Evolutionary conservation across 1,139 yeast species (phyloP).

Genomic region (Suhomyces choctaworum): DNA sequence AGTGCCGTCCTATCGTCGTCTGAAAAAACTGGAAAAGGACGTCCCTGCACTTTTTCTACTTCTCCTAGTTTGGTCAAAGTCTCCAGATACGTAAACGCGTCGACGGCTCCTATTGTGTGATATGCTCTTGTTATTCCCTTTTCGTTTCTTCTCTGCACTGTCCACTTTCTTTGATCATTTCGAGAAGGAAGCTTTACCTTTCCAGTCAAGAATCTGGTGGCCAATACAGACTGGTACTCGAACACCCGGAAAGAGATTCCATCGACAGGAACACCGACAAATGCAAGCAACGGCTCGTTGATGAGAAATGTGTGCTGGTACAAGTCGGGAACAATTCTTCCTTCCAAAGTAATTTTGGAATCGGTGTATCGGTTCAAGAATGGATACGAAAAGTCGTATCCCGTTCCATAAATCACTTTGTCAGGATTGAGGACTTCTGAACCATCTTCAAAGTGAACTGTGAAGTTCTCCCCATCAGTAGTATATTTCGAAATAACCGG

Average conservation of each 20-base stretch:
- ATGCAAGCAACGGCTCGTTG: slow-evolving; percentile 37
- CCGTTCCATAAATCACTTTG: slow-evolving; percentile 44
- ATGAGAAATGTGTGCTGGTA: slow-evolving; percentile 42
- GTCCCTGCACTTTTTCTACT: slow-evolving; percentile 28
- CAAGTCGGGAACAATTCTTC: slow-evolving; percentile 28
- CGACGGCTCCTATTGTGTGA: slow-evolving; percentile 40
- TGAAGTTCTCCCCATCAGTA: slow-evolving; percentile 20
- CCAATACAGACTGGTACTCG: slow-evolving; percentile 43
- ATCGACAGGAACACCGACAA: slow-evolving; percentile 46
- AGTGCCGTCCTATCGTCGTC: slow-evolving; percentile 27
- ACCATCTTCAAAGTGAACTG: slow-evolving; percentile 33
- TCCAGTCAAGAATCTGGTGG: slow-evolving; percentile 37
- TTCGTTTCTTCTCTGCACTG: slow-evolving; percentile 22
- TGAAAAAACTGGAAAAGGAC: slow-evolving; percentile 35
- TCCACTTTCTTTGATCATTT: slow-evolving; percentile 35
- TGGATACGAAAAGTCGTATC: slow-evolving; percentile 46
- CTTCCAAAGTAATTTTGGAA: slow-evolving; percentile 26
- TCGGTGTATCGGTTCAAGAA: slow-evolving; percentile 31
- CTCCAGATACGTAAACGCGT: slow-evolving; percentile 22
- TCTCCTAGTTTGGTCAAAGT: slow-evolving; percentile 30
- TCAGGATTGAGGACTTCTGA: slow-evolving; percentile 31
- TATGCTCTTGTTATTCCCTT: slow-evolving; percentile 38
- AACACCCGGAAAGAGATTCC: slow-evolving; percentile 41
- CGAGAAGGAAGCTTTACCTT: slow-evolving; percentile 30
- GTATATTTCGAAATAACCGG: slow-evolving; percentile 26